A percentile compares a stretch with the other conserved stretches of the same genome.
Conservation (phyloP, 768 basidiomycete genomes). For the Trametes sanguinea region DNA sequence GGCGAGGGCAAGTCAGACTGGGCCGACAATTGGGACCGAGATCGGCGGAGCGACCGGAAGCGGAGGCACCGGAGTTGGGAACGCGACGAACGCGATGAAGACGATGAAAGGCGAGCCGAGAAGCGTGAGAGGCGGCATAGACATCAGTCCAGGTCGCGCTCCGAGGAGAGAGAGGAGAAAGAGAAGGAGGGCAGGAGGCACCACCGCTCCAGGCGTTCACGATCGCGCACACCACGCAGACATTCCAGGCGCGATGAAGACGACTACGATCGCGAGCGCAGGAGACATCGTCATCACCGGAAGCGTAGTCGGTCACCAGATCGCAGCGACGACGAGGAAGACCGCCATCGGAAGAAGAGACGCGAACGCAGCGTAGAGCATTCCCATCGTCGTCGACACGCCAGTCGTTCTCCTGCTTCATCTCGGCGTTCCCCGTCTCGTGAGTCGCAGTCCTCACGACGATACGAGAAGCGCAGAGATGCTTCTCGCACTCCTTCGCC, state of each 20-base stretch:
- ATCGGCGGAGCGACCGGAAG: conserved; percentile 45
- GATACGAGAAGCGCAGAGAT: background rate
- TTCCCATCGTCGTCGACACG: conserved; percentile 4
- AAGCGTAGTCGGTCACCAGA: conserved; percentile 18
- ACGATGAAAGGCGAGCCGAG: conserved; percentile 38
- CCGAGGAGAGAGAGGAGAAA: conserved; percentile 24
- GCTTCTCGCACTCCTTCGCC: background rate
- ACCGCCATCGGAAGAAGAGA: conserved; percentile 9
- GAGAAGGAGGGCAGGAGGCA: conserved; percentile 17
- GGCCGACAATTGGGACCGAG: conserved; percentile 45
- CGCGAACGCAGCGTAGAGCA: conserved; percentile 10
- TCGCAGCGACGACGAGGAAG: conserved; percentile 6
- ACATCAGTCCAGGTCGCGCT: conserved; percentile 35
- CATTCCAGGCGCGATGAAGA: conserved; percentile 6
- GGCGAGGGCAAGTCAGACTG: conserved; percentile 38
- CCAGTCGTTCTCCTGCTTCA: background rate
- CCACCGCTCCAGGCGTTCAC: conserved; percentile 2
- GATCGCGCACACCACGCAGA: conserved; percentile 5
- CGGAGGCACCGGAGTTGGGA: conserved; percentile 56
- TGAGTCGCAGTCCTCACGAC: background rate
- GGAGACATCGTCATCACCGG: conserved; percentile 11
- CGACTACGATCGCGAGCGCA: conserved; percentile 15
- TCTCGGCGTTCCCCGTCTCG: conserved; percentile 4
- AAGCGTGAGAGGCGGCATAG: conserved; percentile 23
- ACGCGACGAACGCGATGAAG: conserved; percentile 34